These are phyloP conservation scores for Diaporthe ampelina DNA, from an alignment of 2,329 filamentous ascomycete genomes.

Conservation along the genomic window DNA sequence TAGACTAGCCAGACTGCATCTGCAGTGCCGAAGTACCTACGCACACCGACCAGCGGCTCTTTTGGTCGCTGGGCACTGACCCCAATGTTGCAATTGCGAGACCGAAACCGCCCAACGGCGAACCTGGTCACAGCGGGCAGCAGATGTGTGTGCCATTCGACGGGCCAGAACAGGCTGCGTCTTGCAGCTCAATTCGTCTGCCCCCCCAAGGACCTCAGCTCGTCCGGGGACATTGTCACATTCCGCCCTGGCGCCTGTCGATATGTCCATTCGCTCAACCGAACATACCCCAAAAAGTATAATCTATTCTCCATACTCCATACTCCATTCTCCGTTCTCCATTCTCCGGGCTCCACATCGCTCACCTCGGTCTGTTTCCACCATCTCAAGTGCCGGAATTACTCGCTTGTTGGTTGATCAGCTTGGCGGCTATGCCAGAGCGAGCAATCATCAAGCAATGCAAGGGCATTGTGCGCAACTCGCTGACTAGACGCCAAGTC, in stretches of 20 bases:
- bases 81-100: slow-evolving; percentile 21
- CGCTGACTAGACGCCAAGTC: slow-evolving; percentile 25
- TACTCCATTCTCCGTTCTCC: background rate
- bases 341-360: slow-evolving; percentile 7
- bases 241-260: background rate
- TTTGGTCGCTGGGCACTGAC: slow-evolving; percentile 14
- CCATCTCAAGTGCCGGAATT: slow-evolving; percentile 23
- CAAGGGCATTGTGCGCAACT: slow-evolving; percentile 5
- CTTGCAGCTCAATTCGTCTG: background rate
- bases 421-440: slow-evolving; percentile 25
- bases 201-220: too few species aligned
- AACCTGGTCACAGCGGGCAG: slow-evolving; percentile 21
- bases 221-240: too few species aligned
- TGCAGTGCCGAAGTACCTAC: background rate
- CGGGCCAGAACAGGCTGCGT: background rate
- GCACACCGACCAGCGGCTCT: background rate
- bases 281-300: slow-evolving; percentile 2
- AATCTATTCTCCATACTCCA: slow-evolving; percentile 8
- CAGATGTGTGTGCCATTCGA: background rate
- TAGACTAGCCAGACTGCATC: background rate
- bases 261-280: slow-evolving; percentile 3
- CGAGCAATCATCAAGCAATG: slow-evolving; percentile 10
- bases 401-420: slow-evolving; percentile 33
- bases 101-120: background rate
- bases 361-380: slow-evolving; percentile 20